phyloP scores from a whole-genome alignment of 306 rosid species.

The Casuarina equisetifolia region DNA sequence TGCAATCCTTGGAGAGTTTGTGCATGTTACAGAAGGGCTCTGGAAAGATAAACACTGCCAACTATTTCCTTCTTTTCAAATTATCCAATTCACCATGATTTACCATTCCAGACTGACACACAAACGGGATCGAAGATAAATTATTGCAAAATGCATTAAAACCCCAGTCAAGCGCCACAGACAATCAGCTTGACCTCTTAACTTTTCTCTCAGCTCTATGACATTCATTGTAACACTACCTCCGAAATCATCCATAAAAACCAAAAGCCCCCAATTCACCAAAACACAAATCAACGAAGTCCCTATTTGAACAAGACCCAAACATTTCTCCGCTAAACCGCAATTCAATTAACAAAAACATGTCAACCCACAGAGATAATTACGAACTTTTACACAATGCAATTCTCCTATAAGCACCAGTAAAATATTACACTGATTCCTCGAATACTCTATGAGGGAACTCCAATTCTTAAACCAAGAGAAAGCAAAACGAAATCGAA shows the following conservation, averaged over 20 bases:
- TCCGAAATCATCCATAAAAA: not conserved
- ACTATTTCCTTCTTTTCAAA: not conserved
- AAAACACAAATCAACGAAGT: not conserved
- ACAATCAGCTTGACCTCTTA: not conserved
- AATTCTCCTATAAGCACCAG: not conserved
- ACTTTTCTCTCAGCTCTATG: not conserved
- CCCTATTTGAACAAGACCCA: not conserved
- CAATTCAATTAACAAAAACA: not conserved
- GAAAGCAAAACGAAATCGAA: not conserved
- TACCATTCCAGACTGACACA: not conserved
- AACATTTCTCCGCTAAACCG: not conserved
- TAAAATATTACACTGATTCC: not conserved
- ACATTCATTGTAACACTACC: not conserved
- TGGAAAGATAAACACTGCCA: not conserved
- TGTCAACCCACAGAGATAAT: not conserved
- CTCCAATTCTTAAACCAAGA: not conserved
- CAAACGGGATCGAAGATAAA: not conserved
- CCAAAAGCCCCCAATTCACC: not conserved
- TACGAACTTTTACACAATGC: not conserved
- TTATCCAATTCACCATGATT: not conserved
- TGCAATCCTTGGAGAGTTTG: not conserved
- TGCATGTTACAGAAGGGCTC: not conserved
- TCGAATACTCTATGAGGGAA: not conserved
- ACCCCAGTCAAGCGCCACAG: not conserved
- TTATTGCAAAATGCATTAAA: not conserved